These are phyloP conservation scores for Penicillium verrucosum DNA, from an alignment of 2,329 filamentous ascomycete genomes.

Conservation along the genomic window DNA sequence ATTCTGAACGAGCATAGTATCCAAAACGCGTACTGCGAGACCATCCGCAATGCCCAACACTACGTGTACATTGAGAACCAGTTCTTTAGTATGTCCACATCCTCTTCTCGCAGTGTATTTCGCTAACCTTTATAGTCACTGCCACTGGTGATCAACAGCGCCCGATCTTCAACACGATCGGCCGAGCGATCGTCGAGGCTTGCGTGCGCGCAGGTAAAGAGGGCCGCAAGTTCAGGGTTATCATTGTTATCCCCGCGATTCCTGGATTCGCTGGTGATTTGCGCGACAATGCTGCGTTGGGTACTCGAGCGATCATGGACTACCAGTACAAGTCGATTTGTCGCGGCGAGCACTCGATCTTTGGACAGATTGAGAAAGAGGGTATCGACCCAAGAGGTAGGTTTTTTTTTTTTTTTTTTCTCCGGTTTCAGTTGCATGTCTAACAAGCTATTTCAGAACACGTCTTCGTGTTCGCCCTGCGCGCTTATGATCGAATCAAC, in stretches of 20 bases:
- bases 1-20: conserved; percentile 83
- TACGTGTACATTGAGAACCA: conserved; percentile 98
- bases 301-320: conserved; percentile 94
- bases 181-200: conserved; percentile 84
- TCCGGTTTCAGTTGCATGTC: background rate
- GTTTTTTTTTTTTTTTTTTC: background rate
- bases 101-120: background rate
- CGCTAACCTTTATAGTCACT: conserved; percentile 54
- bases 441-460: conserved; percentile 51
- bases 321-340: conserved; percentile 97
- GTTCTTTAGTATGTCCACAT: conserved; percentile 70
- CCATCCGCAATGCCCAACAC: conserved; percentile 84
- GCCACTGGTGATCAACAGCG: conserved; percentile 84
- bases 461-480: conserved; percentile 90
- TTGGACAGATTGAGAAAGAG: conserved; percentile 67
- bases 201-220: conserved; percentile 78
- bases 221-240: conserved; percentile 82
- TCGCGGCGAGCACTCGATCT: conserved; percentile 87
- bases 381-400: conserved; percentile 67
- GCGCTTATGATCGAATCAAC: conserved; percentile 89
- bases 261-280: conserved; percentile 94
- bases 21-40: conserved; percentile 76
- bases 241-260: conserved; percentile 84
- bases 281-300: conserved; percentile 74
- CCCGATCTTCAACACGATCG: conserved; percentile 85